Evolutionary conservation across 805 yeast species (phyloP), one percentile per base, ranked within the genome.

Genomic region (Candida krabiensis): DNA sequence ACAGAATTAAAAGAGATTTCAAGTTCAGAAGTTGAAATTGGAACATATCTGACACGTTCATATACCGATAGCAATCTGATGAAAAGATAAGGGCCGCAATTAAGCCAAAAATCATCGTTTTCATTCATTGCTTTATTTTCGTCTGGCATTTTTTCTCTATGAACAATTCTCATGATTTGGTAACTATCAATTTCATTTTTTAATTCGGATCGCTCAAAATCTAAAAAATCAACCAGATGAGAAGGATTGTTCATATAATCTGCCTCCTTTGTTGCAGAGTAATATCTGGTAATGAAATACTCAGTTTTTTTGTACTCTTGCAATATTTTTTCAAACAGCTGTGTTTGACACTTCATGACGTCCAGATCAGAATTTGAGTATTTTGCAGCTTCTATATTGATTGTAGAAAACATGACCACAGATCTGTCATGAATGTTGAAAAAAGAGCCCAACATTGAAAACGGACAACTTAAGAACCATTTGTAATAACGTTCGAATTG

Each of bases 271-370:
- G 9, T 9, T 9, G 15, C 12, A 13, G 9, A 9, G 30, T 9
- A 27, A 13, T 14, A 8, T 14, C 14, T 30, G 9, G 11, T 11
- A 7, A 8, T 30, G 33, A 5, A 30, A 12, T 12, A 9, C 17
- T 30, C 33, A 9, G 33, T 16, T 24, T 7, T n/a, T 17, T 30
- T 30, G 33, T 30, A 30, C 33, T 30, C 16, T 17, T 30, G 16
- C 17, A 30, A 30, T 24, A 30, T n/a, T n/a, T 5, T 14, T 5
- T 18, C 22, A 15, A 30, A 19, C 8, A 30, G 9, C 19, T 30
- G 11, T 24, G 17, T 5, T n/a, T 19, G 5, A 12, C 17, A 11
- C 11, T n/a, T 19, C 11, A 24, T n/a, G 19, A 7, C 17, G 16
- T 16, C 9, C 9, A 30, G 19, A 22, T 30, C 17, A 13, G 7